These are phyloP conservation scores for Apiotrichum akiyoshidainum DNA, from an alignment of 1,284 basidiomycete genomes.

Conservation along the genomic window DNA sequence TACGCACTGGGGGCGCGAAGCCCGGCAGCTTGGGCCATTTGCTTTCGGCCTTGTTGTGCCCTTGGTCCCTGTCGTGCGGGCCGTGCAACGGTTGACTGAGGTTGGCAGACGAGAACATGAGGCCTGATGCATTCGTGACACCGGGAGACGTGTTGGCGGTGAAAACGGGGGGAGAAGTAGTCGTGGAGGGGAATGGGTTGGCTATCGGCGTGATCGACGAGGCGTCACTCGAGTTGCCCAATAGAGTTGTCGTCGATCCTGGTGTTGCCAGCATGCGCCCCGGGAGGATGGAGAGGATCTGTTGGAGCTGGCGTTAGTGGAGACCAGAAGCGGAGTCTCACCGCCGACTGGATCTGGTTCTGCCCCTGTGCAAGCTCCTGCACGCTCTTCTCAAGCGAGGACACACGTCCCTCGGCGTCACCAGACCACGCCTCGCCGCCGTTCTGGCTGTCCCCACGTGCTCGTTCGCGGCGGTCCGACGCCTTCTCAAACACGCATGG, in stretches of 20 bases:
- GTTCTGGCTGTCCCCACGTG: conserved; percentile 58
- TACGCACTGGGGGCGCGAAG: conserved; percentile 73
- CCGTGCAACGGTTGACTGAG: background rate
- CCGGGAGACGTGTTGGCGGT: conserved; percentile 7
- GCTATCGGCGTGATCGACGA: conserved; percentile 27
- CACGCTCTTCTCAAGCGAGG: conserved; percentile 42
- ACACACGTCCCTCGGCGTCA: conserved; percentile 56
- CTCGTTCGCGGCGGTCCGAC: conserved; percentile 26
- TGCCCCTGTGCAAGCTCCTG: conserved; percentile 42
- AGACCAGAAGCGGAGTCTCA: conserved; percentile 11
- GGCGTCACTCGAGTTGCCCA: conserved; percentile 16
- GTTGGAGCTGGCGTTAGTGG: conserved; percentile 33
- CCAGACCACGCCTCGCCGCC: conserved; percentile 31
- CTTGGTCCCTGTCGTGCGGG: background rate
- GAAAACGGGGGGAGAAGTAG: conserved; percentile 28
- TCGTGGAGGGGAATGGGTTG: conserved; percentile 35
- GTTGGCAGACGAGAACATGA: background rate
- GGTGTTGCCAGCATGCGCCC: conserved; percentile 17
- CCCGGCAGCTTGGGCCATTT: conserved; percentile 78
- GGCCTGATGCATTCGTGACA: background rate
- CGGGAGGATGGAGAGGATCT: conserved; percentile 42
- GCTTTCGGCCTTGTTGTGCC: conserved; percentile 2
- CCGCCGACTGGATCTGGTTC: conserved; percentile 45
- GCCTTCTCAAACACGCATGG: conserved; percentile 89
- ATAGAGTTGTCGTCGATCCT: conserved; percentile 19